These are phyloP conservation scores for Cordyceps farinosa DNA, from an alignment of 2,329 filamentous ascomycete species.

Conservation along the genomic window DNA sequence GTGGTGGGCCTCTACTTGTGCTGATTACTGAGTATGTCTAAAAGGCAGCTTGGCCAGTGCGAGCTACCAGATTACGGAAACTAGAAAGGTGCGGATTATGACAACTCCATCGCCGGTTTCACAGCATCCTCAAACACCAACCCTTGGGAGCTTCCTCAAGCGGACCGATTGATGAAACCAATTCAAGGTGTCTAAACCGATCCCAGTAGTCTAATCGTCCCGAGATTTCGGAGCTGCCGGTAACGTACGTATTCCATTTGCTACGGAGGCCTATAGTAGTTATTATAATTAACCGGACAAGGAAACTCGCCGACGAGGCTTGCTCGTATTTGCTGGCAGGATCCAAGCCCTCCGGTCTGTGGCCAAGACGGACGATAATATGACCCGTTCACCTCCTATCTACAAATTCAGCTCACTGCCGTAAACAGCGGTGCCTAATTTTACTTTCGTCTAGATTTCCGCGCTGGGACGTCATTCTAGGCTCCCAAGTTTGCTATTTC, in stretches of 20 bases:
- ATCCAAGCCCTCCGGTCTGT: not conserved
- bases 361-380: not conserved
- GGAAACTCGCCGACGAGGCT: conserved; percentile 1
- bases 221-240: not conserved
- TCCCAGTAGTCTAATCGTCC: not conserved
- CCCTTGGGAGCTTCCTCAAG: not conserved
- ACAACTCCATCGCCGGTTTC: no score
- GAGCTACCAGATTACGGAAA: not conserved
- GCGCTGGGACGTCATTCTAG: not conserved
- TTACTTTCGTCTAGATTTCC: not conserved
- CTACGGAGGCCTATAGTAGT: not conserved
- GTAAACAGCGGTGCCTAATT: not conserved
- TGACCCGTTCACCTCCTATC: not conserved
- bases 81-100: not conserved
- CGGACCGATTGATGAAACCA: not conserved
- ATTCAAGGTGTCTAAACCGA: not conserved
- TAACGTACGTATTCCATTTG: not conserved
- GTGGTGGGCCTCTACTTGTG: not conserved
- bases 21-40: not conserved
- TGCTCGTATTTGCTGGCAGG: not conserved
- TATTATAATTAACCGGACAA: not conserved
- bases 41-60: not conserved
- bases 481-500: not conserved
- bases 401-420: not conserved
- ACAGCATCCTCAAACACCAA: not conserved